Evolutionary conservation across 2,329 filamentous ascomycete genomes (phyloP), one percentile per base, ranked within the genome.

Genomic region (Fusarium sp.): DNA sequence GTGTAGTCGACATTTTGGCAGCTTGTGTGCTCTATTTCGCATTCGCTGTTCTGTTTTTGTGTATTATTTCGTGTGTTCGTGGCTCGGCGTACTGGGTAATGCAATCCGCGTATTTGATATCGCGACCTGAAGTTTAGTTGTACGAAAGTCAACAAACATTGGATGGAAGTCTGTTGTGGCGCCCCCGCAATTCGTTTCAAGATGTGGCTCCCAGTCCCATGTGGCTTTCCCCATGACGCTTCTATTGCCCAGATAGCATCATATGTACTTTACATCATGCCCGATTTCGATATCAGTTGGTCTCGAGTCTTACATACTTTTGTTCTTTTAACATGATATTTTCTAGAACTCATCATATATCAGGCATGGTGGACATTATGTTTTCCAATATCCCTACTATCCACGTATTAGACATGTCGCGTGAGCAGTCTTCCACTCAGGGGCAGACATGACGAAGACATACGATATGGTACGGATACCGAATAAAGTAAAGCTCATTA

Each of bases 1-100:
- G 69, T 21, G 80, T 79, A 58, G 72, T 75, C 8, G 80, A 77
- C 79, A 81, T 80, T 28, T 59, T 64, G 7, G 28, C 10, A 28
- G 16, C 15, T 12, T 50, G 9, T 38, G 3, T 33, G 23, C 12
- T 25, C 23, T 46, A 23, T 6, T 28, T 19, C n/a, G 3, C 19
- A 6, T 32, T 8, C 23, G n/a, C 21, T 11, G 9, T 30, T 25
- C 46, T 15, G 5, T 16, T 10, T 37, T 9, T 25, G 19, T 18
- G 15, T 18, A 9, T 2, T 38, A 3, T 35, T 46, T 33, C 56
- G 38, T 58, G 15, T 70, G 28, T 42, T 30, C 9, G 16, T n/a
- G 25, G 37, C n/a, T 30, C 6, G n/a, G 35, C 18, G 40, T 32
- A 28, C 15, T 13, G 19, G n/a, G 32, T n/a, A 32, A 30, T 53